Base-by-base conservation (phyloP, 23 red algal genomes). In the Cyanidiococcus yangmingshanensis region DNA sequence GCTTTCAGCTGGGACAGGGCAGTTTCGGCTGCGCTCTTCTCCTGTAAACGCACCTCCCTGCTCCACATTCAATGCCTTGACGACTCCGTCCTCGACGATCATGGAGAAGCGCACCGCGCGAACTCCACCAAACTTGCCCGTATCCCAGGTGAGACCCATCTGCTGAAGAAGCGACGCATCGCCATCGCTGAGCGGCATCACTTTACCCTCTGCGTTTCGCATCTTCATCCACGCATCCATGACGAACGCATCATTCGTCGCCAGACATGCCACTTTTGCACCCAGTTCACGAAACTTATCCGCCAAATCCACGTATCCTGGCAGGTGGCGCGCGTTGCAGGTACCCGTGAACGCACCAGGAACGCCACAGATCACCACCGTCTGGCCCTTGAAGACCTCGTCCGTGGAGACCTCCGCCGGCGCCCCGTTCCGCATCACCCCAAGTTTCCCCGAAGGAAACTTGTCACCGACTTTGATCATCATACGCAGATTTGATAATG, bases 231-330 rank as follows among this genome's bases (percentile, higher is more conserved):
- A 98, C 39, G 85, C 87, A 17, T 78, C 67, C 84, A 88, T 86
- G 2, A 98, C 94, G 76, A 92, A 98, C 74, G 86, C 82, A 41
- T 98, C 94, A 74, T 98, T 98, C 0, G 89, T 88, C 38, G 94
- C 81, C 26, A 91, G 54, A 38, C 83, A 87, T 24, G 82, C 77
- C 21, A 98, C 86, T 40, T 82, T 84, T 39, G 87, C 84, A 63
- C 94, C 94, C 68, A 83, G 82, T 1, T 80, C 76, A 40, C 80
- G 79, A 39, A 90, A 74, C 25, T 79, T 76, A 0, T 86, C 83
- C 29, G 77, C 76, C 33, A 63, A 21, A 2, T 63, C 50, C 1
- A 87, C 85, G 77, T 87, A 91, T 34, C 77, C 67, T 39, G 94
- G 94, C 2, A 87, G 41, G 78, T 98, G 94, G 2, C 74, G 59